These are phyloP conservation scores for Draba incana DNA, from an alignment of 345 rosid species.

Conservation along the genomic window DNA sequence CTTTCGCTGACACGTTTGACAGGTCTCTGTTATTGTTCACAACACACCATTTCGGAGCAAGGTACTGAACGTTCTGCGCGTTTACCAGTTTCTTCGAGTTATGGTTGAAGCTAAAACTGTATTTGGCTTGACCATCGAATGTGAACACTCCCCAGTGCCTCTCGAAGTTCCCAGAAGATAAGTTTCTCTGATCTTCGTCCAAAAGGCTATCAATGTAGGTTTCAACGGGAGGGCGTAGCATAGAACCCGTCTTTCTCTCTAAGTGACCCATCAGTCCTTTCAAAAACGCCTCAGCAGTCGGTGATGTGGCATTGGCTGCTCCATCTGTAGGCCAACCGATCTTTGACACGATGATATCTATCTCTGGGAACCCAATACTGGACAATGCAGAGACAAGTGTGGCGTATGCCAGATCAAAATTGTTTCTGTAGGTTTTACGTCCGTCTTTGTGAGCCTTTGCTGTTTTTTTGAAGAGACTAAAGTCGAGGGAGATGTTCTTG, in stretches of 20 bases:
- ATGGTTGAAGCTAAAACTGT: slow-evolving; percentile 58
- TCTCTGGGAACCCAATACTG: slow-evolving; percentile 61
- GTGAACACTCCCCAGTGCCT: slow-evolving; percentile 94
- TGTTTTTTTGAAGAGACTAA: slow-evolving; percentile 67
- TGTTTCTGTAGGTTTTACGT: slow-evolving; percentile 67
- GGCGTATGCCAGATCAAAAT: slow-evolving; percentile 75
- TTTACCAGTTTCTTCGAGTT: slow-evolving; percentile 57
- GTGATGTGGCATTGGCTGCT: slow-evolving; percentile 67
- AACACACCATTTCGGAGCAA: slow-evolving; percentile 86
- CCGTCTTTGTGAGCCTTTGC: slow-evolving; percentile 58
- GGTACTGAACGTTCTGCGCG: slow-evolving; percentile 75
- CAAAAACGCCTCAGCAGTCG: slow-evolving; percentile 60
- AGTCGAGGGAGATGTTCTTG: slow-evolving; percentile 75
- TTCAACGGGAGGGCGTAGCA: slow-evolving; percentile 62
- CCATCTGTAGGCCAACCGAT: slow-evolving; percentile 99
- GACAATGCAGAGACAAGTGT: slow-evolving; percentile 67
- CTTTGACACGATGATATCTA: slow-evolving; percentile 63
- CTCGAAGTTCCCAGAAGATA: slow-evolving; percentile 69
- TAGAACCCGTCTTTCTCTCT: slow-evolving; percentile 62
- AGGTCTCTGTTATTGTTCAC: slow-evolving; percentile 70
- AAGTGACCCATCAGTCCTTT: slow-evolving; percentile 68
- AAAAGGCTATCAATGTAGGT: slow-evolving; percentile 70
- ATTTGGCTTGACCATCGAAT: slow-evolving; percentile 95
- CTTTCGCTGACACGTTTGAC: slow-evolving; percentile 67
- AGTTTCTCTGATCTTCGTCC: slow-evolving; percentile 73